Base-by-base conservation (phyloP, 192 early-diverging fungal species). In the Entomortierella chlamydospora region DNA sequence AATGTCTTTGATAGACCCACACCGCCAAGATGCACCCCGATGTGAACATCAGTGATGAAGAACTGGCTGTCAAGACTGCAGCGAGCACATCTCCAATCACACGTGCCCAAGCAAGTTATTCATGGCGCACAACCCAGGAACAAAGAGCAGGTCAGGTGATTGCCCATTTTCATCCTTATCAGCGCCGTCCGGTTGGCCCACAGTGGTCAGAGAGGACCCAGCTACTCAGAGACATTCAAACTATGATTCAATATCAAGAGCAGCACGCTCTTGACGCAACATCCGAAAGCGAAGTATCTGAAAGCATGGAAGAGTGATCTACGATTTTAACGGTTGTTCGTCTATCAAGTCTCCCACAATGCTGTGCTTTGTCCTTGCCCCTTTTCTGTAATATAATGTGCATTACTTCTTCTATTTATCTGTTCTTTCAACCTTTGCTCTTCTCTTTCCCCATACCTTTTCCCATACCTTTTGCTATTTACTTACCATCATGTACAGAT, bases 11-110 rank as follows among this genome's bases (percentile, higher is more conserved):
- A 13, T 78, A 78, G 74, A 78, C 74, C 8, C 74, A 78, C 50
- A 78, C 74, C n/a, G 39, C 67, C n/a, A 78, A 78, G 20, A 78
- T 78, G 61, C 74, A 78, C 50, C 74, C 74, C 1, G 74, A 78
- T n/a, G 41, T 70, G 12, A 17, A 7, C 8, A 70, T 78, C 11
- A 78, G 74, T 42, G 74, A 78, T 12, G 74, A 78, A 23, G 67
- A 78, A 26, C 18, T 78, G 34, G 53, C 74, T 6, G 31, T 63
- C 29, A 54, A 51, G 23, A 63, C 54, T 15, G 47, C 58, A 6
- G 39, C 54, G 12, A 51, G 22, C 10, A 23, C 41, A 17, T 30
- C 25, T 20, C 59, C 15, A 6, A n/a, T 26, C 18, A 20, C 31
- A 41, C 45, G 5, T 11, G 54, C 4, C 20, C 28, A 23, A 0